Percentiles rank a stretch among this genome's conserved stretches.
These are phyloP conservation scores for Pyrenophora seminiperda DNA, from an alignment of 2,329 filamentous ascomycete genomes.

Conservation along the genomic window DNA sequence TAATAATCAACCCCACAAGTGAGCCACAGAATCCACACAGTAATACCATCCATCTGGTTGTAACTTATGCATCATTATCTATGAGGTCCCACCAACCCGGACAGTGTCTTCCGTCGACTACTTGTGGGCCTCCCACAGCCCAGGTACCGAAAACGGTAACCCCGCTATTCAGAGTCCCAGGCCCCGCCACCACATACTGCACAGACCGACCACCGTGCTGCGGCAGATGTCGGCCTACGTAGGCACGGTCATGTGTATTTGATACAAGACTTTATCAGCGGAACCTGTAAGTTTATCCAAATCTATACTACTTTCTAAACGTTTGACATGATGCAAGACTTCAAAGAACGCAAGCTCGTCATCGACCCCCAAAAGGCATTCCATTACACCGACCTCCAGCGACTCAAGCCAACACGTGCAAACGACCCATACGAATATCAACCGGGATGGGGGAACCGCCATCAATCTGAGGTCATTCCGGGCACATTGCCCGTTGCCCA, in stretches of 20 bases:
- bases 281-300: slow-evolving; percentile 12
- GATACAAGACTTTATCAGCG: slow-evolving; percentile 36
- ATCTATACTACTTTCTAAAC: not conserved
- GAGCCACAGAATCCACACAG: slow-evolving; percentile 11
- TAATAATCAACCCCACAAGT: slow-evolving; percentile 18
- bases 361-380: slow-evolving; percentile 47
- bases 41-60: slow-evolving; percentile 10
- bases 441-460: slow-evolving; percentile 48
- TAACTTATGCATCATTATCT: slow-evolving; percentile 5
- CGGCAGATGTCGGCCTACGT: slow-evolving; percentile 37
- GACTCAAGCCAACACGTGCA: slow-evolving; percentile 45
- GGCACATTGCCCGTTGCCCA: slow-evolving; percentile 51
- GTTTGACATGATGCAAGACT: slow-evolving; percentile 34
- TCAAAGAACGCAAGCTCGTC: slow-evolving; percentile 44
- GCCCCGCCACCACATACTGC: slow-evolving; percentile 44
- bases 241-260: slow-evolving; percentile 24
- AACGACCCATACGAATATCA: slow-evolving; percentile 49
- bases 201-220: slow-evolving; percentile 34
- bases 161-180: slow-evolving; percentile 33
- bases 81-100: slow-evolving; percentile 29
- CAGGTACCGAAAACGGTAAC: slow-evolving; percentile 24
- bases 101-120: slow-evolving; percentile 7
- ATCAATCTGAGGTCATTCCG: slow-evolving; percentile 51
- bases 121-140: slow-evolving; percentile 25
- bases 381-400: slow-evolving; percentile 47